Conservation (phyloP, 257 asterid species). For the Knoxia roxburghii region DNA sequence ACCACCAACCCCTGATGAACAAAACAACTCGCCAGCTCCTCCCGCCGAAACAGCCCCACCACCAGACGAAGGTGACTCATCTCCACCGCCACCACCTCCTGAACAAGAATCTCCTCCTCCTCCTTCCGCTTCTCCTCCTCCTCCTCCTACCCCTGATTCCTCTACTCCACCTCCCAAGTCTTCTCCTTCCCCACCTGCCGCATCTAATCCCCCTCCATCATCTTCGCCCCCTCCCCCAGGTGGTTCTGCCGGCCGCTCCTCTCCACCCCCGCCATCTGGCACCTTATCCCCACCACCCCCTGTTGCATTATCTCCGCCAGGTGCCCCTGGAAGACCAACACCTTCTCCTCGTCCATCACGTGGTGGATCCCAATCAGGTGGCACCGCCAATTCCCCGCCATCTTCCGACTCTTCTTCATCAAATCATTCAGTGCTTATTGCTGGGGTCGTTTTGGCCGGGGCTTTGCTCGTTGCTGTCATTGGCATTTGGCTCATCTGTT, state of each 20-base stretch:
- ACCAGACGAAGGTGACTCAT: background rate
- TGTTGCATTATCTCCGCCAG: background rate
- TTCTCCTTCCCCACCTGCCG: slow-evolving; percentile 19
- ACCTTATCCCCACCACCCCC: slow-evolving; percentile 9
- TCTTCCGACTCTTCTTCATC: slow-evolving; percentile 16
- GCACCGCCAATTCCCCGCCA: slow-evolving; percentile 14
- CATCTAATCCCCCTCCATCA: slow-evolving; percentile 12
- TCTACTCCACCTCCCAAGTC: background rate
- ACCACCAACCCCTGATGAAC: background rate
- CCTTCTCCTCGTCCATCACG: slow-evolving; percentile 1
- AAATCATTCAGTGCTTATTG: slow-evolving; percentile 9
- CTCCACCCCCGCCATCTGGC: slow-evolving; percentile 2
- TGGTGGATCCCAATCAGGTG: background rate
- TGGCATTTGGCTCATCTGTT: slow-evolving; percentile 22
- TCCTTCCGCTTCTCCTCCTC: slow-evolving; percentile 12
- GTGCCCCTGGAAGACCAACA: slow-evolving; percentile 1
- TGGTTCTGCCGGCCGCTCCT: background rate
- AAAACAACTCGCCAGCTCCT: slow-evolving; percentile 7
- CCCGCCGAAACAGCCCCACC: slow-evolving; percentile 18
- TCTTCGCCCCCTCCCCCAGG: slow-evolving; percentile 1
- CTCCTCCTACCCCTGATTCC: slow-evolving; percentile 5
- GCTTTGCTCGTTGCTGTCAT: slow-evolving; percentile 20
- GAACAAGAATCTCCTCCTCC: background rate
- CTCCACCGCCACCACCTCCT: slow-evolving; percentile 18
- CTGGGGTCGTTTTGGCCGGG: slow-evolving; percentile 26